These are phyloP conservation scores for Fusarium sp. DNA, from an alignment of 2,329 filamentous ascomycete species.

Conservation along the genomic window DNA sequence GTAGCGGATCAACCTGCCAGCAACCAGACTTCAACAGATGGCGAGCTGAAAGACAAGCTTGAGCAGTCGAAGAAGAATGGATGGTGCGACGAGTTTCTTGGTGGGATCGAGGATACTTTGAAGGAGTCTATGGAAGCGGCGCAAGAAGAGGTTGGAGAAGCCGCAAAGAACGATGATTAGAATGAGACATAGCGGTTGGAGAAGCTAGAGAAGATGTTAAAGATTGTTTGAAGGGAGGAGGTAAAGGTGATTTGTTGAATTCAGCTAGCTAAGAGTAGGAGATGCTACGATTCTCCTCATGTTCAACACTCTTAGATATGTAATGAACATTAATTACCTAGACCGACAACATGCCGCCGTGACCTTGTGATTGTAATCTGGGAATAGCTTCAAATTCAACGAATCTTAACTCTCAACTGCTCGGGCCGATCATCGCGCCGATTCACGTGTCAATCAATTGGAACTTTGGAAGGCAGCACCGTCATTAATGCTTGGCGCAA, in stretches of 20 bases:
- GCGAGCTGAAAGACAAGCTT: constrained; percentile 7
- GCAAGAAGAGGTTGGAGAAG: neutral
- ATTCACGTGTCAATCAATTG: constrained; percentile 17
- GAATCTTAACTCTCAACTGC: neutral
- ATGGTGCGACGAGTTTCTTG: constrained; percentile 23
- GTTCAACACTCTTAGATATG: neutral
- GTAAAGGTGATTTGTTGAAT: neutral
- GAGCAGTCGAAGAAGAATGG: constrained; percentile 14
- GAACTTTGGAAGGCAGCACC: neutral
- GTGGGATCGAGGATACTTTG: neutral
- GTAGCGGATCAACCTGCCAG: neutral
- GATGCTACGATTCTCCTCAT: neutral
- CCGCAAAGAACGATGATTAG: neutral
- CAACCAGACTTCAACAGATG: neutral
- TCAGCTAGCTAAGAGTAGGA: neutral
- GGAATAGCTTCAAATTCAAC: constrained; percentile 28
- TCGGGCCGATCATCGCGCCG: constrained; percentile 13
- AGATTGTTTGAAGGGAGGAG: neutral
- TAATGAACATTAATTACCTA: neutral
- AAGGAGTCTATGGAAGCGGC: neutral
- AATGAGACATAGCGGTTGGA: neutral
- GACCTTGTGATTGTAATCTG: neutral
- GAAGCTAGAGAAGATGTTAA: neutral
- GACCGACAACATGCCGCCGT: neutral
- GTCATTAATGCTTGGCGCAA: constrained; percentile 13